These are phyloP conservation scores for Pleurotus ostreatus DNA, from an alignment of 768 basidiomycete genomes.

Conservation along the genomic window DNA sequence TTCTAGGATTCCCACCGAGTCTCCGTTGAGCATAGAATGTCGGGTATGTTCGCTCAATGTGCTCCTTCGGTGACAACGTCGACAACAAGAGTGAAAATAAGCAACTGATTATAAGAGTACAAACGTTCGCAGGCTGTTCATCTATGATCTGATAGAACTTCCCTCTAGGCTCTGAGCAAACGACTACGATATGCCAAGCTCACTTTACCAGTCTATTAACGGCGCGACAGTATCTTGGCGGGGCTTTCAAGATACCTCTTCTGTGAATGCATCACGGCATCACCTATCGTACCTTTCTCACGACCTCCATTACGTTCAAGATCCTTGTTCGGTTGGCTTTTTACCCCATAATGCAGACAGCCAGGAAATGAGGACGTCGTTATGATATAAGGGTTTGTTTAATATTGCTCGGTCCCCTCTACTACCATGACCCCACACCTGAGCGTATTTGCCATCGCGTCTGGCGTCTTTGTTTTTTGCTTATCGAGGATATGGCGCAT, in stretches of 20 bases:
- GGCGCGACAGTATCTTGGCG: neutral
- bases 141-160: neutral
- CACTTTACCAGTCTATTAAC: neutral
- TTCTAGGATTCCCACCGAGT: too few species aligned
- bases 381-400: neutral
- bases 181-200: too few species aligned
- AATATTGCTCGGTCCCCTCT: neutral
- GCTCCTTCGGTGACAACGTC: neutral
- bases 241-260: slow-evolving; percentile 1
- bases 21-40: too few species aligned
- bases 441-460: neutral
- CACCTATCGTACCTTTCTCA: neutral
- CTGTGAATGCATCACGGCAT: neutral
- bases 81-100: neutral
- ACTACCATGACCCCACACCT: neutral
- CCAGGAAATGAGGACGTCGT: neutral
- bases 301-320: neutral
- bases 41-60: too few species aligned
- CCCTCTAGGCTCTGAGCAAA: too few species aligned
- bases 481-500: neutral
- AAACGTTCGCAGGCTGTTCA: neutral
- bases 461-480: neutral
- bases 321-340: neutral
- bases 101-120: neutral
- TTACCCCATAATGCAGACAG: neutral